phyloP scores from a whole-genome alignment of 768 basidiomycete species.

The Tylopilus subfusipes region DNA sequence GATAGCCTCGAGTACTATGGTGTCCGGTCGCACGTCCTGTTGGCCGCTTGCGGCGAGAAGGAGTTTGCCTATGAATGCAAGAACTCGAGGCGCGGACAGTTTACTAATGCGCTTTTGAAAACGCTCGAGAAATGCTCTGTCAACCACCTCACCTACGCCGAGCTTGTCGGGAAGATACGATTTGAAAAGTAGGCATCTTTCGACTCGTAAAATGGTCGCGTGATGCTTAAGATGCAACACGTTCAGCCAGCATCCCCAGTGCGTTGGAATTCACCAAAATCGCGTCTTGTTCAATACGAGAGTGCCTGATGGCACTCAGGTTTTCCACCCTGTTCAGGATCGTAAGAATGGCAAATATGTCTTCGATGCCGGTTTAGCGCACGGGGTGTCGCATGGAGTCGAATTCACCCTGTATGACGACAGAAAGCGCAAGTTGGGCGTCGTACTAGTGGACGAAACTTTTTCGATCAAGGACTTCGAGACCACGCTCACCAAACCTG shows the following conservation, averaged over 20 bases:
- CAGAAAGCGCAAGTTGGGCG: background rate
- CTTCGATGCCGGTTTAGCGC: conserved; percentile 26
- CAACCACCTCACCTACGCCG: conserved; percentile 22
- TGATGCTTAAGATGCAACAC: background rate
- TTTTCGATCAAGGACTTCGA: conserved; percentile 13
- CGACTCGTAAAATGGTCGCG: background rate
- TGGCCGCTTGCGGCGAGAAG: conserved; percentile 40
- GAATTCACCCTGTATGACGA: conserved; percentile 23
- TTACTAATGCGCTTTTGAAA: conserved; percentile 24
- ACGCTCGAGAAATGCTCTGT: conserved; percentile 3
- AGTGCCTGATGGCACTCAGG: conserved; percentile 6
- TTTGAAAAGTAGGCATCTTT: background rate
- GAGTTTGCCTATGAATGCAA: conserved; percentile 29
- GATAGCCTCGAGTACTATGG: conserved; percentile 25
- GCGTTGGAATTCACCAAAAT: conserved; percentile 22
- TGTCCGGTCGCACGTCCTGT: conserved; percentile 38
- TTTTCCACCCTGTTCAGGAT: background rate
- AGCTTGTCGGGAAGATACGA: conserved; percentile 18
- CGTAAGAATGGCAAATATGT: conserved; percentile 3
- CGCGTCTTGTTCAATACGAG: conserved; percentile 18
- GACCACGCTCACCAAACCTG: background rate
- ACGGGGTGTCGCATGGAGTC: conserved; percentile 19
- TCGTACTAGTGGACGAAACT: conserved; percentile 3
- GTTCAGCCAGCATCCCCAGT: conserved; percentile 29
- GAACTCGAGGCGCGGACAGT: conserved; percentile 17